These are phyloP conservation scores for Colletotrichum navitas DNA, from an alignment of 2,329 filamentous ascomycete species.

Conservation along the genomic window DNA sequence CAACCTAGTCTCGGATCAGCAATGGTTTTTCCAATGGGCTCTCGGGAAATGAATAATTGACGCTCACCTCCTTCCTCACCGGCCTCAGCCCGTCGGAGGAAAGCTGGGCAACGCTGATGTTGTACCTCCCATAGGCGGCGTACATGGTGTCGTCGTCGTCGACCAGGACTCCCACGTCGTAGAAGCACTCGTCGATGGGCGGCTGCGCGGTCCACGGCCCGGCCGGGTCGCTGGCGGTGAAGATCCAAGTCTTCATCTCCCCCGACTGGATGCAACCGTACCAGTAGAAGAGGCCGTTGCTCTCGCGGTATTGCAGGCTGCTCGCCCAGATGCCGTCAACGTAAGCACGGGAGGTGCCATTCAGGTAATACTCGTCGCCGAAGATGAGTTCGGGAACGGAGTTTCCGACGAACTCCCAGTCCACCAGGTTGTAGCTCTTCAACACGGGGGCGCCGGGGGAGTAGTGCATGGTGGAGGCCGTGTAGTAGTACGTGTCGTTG, in stretches of 20 bases:
- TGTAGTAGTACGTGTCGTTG: conserved; percentile 58
- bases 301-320: conserved; percentile 51
- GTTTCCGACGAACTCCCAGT: conserved; percentile 55
- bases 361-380: conserved; percentile 60
- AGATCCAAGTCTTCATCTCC: conserved; percentile 40
- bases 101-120: conserved; percentile 33
- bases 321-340: conserved; percentile 67
- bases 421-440: conserved; percentile 62
- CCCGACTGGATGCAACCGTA: conserved; percentile 41
- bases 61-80: conserved; percentile 14
- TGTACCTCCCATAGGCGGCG: conserved; percentile 56
- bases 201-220: conserved; percentile 33
- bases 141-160: conserved; percentile 57
- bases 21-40: neutral
- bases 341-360: conserved; percentile 58
- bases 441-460: conserved; percentile 64
- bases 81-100: conserved; percentile 31
- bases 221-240: conserved; percentile 36
- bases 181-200: conserved; percentile 41
- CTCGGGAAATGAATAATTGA: neutral
- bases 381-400: conserved; percentile 55
- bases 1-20: conserved; percentile 7
- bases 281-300: conserved; percentile 43
- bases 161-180: conserved; percentile 46
- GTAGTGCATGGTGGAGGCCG: conserved; percentile 63